Percentiles rank a stretch among this genome's conserved stretches.
phyloP scores from a whole-genome alignment of 2,329 filamentous ascomycete species.

The Sclerotinia spermophila region DNA sequence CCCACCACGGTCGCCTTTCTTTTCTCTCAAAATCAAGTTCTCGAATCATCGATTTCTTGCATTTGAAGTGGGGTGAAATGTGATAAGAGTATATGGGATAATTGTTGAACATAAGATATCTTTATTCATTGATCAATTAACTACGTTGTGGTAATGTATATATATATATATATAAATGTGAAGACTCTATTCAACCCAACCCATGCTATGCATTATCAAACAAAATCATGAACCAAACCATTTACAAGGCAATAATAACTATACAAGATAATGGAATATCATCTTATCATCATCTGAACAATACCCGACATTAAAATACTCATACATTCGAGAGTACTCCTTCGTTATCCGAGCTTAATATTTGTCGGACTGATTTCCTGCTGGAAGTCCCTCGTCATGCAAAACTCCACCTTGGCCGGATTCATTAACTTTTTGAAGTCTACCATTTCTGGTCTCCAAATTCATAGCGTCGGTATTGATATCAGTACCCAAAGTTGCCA shows the following conservation, averaged over 20 bases:
- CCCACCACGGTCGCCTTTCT: background rate
- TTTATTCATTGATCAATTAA: constrained; percentile 9
- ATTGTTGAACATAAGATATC: background rate
- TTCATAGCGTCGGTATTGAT: constrained; percentile 14
- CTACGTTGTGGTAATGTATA: background rate
- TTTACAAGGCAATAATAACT: background rate
- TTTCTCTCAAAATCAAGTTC: background rate
- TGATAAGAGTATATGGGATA: background rate
- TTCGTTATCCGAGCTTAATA: background rate
- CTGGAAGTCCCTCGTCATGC: constrained; percentile 3
- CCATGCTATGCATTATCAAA: background rate
- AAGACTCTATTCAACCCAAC: background rate
- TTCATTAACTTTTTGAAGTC: constrained; percentile 6
- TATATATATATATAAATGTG: background rate
- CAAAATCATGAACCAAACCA: background rate
- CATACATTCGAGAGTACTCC: background rate
- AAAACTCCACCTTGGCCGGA: constrained; percentile 8
- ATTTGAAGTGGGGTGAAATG: background rate
- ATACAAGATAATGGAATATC: background rate
- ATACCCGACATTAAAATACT: background rate
- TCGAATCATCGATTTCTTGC: too few species aligned
- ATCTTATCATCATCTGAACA: background rate
- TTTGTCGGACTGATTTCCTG: background rate
- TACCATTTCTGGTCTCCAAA: constrained; percentile 12
- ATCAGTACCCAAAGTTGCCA: background rate